A percentile compares a stretch with the other conserved stretches of the same genome.
Evolutionary conservation across 2,329 filamentous ascomycete genomes (phyloP).

Genomic region (Tolypocladium album): DNA sequence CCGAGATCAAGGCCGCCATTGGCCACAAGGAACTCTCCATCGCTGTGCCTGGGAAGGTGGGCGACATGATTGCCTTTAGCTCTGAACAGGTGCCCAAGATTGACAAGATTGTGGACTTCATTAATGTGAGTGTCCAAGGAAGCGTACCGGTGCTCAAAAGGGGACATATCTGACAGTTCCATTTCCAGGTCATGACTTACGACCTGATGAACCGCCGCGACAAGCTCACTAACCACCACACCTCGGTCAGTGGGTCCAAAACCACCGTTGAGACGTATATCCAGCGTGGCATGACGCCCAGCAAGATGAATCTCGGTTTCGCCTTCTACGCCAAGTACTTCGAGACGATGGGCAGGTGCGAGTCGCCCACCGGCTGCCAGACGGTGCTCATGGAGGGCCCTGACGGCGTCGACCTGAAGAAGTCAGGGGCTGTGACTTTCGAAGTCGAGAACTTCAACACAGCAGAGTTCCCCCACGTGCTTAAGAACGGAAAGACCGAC

Average conservation of each 20-base stretch:
- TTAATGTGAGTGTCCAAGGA: slow-evolving; percentile 35
- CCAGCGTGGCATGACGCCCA: slow-evolving; percentile 39
- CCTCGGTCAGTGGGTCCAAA: slow-evolving; percentile 42
- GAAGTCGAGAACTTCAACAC: slow-evolving; percentile 19
- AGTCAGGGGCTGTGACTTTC: slow-evolving; percentile 28
- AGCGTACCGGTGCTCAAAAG: background rate
- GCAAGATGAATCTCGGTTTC: slow-evolving; percentile 54
- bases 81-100: slow-evolving; percentile 45
- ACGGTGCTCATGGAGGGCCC: slow-evolving; percentile 49
- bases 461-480: slow-evolving; percentile 28
- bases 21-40: slow-evolving; percentile 54
- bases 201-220: slow-evolving; percentile 67
- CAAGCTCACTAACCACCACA: slow-evolving; percentile 52
- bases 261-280: slow-evolving; percentile 49
- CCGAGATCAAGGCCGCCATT: slow-evolving; percentile 45
- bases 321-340: slow-evolving; percentile 64
- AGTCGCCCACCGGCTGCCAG: slow-evolving; percentile 43
- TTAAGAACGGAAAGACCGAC: slow-evolving; percentile 28
- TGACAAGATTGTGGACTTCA: slow-evolving; percentile 49
- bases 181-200: slow-evolving; percentile 50
- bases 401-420: slow-evolving; percentile 47
- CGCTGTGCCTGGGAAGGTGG: slow-evolving; percentile 50
- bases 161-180: background rate
- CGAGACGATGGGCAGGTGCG: slow-evolving; percentile 34
- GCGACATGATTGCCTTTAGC: slow-evolving; percentile 61